phyloP scores from a whole-genome alignment of 2,329 filamentous ascomycete genomes.

The Penicillium sp. region DNA sequence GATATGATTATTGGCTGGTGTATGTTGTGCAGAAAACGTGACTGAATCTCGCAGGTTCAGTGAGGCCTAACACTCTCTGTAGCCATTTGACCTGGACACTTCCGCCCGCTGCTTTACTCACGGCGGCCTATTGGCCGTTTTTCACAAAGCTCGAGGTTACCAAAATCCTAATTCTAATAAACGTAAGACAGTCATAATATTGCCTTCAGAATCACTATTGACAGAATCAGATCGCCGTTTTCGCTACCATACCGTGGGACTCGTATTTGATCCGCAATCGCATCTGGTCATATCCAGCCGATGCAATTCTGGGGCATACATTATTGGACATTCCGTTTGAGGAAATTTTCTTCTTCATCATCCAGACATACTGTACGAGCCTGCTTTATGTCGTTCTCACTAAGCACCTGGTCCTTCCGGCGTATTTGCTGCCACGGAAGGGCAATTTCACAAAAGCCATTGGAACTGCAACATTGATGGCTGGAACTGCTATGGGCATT shows the following conservation, averaged over 20 bases:
- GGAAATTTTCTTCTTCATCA: conserved; percentile 73
- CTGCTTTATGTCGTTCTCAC: conserved; percentile 66
- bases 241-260: conserved; percentile 72
- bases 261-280: conserved; percentile 67
- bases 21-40: neutral
- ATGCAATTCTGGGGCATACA: conserved; percentile 62
- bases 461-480: neutral
- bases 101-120: conserved; percentile 60
- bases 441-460: neutral
- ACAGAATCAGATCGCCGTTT: conserved; percentile 55
- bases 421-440: conserved; percentile 48
- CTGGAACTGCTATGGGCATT: neutral
- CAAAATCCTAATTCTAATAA: conserved; percentile 60
- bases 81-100: conserved; percentile 68
- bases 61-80: conserved; percentile 4
- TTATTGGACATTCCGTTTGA: conserved; percentile 66
- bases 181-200: conserved; percentile 31
- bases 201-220: neutral
- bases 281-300: conserved; percentile 69
- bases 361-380: conserved; percentile 66
- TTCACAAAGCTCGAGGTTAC: conserved; percentile 61
- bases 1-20: neutral
- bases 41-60: neutral
- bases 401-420: conserved; percentile 60
- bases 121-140: conserved; percentile 60